phyloP scores from a whole-genome alignment of 495 filamentous ascomycete species.

The Extremus antarcticus region DNA sequence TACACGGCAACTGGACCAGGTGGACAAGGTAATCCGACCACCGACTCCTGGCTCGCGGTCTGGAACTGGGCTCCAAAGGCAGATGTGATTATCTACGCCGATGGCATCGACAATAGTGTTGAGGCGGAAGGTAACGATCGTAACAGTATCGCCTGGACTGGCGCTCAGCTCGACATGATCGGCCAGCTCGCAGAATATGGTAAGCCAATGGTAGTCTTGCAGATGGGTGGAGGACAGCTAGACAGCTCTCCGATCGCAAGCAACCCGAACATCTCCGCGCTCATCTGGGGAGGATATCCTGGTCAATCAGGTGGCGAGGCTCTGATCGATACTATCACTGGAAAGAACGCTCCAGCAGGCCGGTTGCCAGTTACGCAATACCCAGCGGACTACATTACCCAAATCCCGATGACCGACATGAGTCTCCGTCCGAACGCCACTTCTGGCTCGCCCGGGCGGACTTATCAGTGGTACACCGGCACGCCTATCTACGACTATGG shows the following conservation, averaged over 20 bases:
- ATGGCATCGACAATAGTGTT: constrained; percentile 47
- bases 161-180: constrained; percentile 46
- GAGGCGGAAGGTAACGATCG: constrained; percentile 48
- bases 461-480: constrained; percentile 53
- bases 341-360: constrained; percentile 45
- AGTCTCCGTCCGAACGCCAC: constrained; percentile 37
- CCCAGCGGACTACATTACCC: constrained; percentile 40
- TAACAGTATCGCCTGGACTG: constrained; percentile 46
- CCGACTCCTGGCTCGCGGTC: constrained; percentile 32
- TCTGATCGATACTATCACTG: constrained; percentile 44
- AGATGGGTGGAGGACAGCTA: constrained; percentile 41
- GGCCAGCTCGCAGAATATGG: constrained; percentile 36
- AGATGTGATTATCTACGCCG: constrained; percentile 46
- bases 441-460: constrained; percentile 38
- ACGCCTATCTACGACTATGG: constrained; percentile 46
- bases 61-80: constrained; percentile 39
- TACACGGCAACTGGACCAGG: constrained; percentile 39
- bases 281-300: constrained; percentile 50
- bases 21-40: constrained; percentile 34
- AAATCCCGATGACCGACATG: constrained; percentile 49
- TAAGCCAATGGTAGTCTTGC: constrained; percentile 47
- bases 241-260: constrained; percentile 21
- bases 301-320: constrained; percentile 49
- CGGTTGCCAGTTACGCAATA: constrained; percentile 49
- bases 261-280: constrained; percentile 40